phyloP scores from a whole-genome alignment of 2,329 filamentous ascomycete species.

The Zarea fungicola region DNA sequence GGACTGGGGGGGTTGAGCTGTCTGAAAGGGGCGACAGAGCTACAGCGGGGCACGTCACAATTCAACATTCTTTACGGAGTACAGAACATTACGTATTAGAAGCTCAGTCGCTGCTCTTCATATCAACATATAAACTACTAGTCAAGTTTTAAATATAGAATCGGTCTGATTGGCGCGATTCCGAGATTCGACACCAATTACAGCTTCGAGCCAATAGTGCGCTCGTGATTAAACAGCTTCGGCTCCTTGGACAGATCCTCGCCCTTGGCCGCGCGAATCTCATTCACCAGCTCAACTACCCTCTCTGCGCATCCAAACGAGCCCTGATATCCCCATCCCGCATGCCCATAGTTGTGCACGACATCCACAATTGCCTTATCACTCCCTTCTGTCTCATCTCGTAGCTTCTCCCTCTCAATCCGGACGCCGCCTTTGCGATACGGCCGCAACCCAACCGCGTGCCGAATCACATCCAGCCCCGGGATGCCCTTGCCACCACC shows the following conservation, averaged over 20 bases:
- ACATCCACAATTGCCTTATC: conserved; percentile 39
- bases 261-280: conserved; percentile 40
- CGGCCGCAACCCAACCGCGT: conserved; percentile 77
- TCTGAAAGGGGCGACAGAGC: conserved; percentile 10
- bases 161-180: no score
- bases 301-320: conserved; percentile 66
- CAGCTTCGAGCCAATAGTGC: not conserved
- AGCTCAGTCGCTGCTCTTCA: no score
- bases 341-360: conserved; percentile 80
- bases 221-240: conserved; percentile 23
- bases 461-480: conserved; percentile 68
- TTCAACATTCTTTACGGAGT: no score
- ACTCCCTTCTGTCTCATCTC: conserved; percentile 44
- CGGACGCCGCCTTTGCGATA: conserved; percentile 67
- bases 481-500: conserved; percentile 63
- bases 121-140: no score
- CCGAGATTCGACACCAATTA: no score
- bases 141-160: no score
- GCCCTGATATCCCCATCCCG: conserved; percentile 69
- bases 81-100: no score
- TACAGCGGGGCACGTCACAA: conserved; percentile 8
- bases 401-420: conserved; percentile 53
- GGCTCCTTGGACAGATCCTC: conserved; percentile 24
- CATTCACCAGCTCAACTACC: conserved; percentile 61
- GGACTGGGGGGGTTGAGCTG: conserved; percentile 6